These are phyloP conservation scores for Euryodendron excelsum DNA, from an alignment of 148 eudicot species.

Conservation along the genomic window DNA sequence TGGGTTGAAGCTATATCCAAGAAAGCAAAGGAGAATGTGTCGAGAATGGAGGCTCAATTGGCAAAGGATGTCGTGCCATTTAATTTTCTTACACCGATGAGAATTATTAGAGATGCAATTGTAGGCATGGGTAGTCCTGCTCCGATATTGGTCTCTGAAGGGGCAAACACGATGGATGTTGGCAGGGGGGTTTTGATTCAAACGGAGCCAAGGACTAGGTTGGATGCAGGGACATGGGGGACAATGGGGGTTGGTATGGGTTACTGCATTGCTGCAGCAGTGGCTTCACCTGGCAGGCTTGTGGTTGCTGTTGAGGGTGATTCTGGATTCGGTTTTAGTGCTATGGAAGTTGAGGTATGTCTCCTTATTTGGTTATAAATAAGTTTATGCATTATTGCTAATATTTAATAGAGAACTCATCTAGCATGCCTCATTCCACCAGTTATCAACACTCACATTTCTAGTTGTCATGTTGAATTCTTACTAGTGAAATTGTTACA, in stretches of 20 bases:
- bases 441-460: not conserved
- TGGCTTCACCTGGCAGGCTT: slow-evolving; percentile 87
- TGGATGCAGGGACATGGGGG: slow-evolving; percentile 99
- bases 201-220: slow-evolving; percentile 92
- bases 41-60: slow-evolving; percentile 77
- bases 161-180: slow-evolving; percentile 97
- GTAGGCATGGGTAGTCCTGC: slow-evolving; percentile 71
- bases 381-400: not conserved
- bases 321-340: slow-evolving; percentile 97
- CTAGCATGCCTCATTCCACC: not conserved
- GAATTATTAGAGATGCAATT: slow-evolving; percentile 88
- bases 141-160: slow-evolving; percentile 88
- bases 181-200: slow-evolving; percentile 85
- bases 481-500: too few relatives aligned
- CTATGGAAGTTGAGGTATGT: slow-evolving; percentile 98
- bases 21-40: slow-evolving; percentile 79
- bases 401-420: not conserved
- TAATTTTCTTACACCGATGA: slow-evolving; percentile 85
- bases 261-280: slow-evolving; percentile 98
- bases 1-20: slow-evolving; percentile 73
- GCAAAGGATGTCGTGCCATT: slow-evolving; percentile 89
- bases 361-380: not conserved
- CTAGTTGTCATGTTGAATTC: not conserved
- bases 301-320: slow-evolving; percentile 99
- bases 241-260: slow-evolving; percentile 99